Percentiles rank a stretch among this genome's conserved stretches.
Evolutionary conservation across 2,329 filamentous ascomycete genomes (phyloP).

Genomic region (Coniochaeta prunicola): DNA sequence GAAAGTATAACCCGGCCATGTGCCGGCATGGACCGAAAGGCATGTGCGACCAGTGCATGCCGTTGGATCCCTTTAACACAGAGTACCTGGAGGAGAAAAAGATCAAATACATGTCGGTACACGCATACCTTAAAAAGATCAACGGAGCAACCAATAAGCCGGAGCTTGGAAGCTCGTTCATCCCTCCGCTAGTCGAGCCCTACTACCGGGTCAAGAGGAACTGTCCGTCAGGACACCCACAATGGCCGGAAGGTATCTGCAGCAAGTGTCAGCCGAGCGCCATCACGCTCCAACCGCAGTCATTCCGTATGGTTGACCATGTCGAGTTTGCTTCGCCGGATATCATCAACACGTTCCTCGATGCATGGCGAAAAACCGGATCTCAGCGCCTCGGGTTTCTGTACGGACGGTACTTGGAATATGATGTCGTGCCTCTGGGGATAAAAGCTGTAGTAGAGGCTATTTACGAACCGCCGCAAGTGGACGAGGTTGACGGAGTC

Average conservation of each 20-base stretch:
- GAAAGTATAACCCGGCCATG: slow-evolving; percentile 72
- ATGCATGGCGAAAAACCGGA: slow-evolving; percentile 85
- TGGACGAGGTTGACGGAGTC: slow-evolving; percentile 82
- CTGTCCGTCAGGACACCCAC: slow-evolving; percentile 87
- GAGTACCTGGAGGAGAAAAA: slow-evolving; percentile 89
- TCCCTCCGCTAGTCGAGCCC: slow-evolving; percentile 88
- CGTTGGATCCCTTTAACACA: slow-evolving; percentile 86
- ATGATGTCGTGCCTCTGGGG: slow-evolving; percentile 85
- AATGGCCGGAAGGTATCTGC: slow-evolving; percentile 95
- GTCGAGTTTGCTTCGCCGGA: slow-evolving; percentile 86
- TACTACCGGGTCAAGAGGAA: slow-evolving; percentile 84
- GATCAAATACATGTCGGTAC: slow-evolving; percentile 97
- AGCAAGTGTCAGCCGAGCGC: slow-evolving; percentile 97
- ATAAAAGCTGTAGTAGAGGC: slow-evolving; percentile 94
- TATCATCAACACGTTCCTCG: slow-evolving; percentile 82
- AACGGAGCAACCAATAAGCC: slow-evolving; percentile 96
- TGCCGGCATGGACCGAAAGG: slow-evolving; percentile 93
- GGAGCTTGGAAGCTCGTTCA: slow-evolving; percentile 88
- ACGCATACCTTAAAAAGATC: slow-evolving; percentile 88
- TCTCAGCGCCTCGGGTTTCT: slow-evolving; percentile 81
- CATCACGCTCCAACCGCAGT: slow-evolving; percentile 88
- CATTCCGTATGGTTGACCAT: slow-evolving; percentile 95
- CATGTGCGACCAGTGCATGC: slow-evolving; percentile 99
- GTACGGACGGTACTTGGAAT: slow-evolving; percentile 86
- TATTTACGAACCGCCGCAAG: slow-evolving; percentile 92